Percentiles rank a stretch among this genome's conserved stretches.
Conservation (phyloP, 805 yeast species). For the Ogataea zsoltii region DNA sequence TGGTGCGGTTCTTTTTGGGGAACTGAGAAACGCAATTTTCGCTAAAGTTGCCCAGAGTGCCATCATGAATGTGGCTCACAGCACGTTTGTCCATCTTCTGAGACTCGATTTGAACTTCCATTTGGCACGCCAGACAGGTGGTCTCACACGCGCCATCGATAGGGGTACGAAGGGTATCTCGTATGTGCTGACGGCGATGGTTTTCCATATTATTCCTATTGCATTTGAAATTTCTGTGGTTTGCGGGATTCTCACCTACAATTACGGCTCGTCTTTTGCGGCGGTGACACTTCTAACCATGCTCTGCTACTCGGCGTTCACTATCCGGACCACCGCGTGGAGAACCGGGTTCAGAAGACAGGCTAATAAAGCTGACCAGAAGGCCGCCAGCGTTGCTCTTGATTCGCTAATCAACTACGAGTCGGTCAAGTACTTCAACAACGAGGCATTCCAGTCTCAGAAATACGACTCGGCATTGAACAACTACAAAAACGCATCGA, state of each 20-base stretch:
- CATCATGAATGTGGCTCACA: conserved; percentile 82
- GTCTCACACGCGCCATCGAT: conserved; percentile 92
- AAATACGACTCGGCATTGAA: conserved; percentile 77
- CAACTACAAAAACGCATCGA: conserved; percentile 71
- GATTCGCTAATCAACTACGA: conserved; percentile 94
- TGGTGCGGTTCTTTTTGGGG: conserved; percentile 94
- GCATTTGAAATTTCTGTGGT: conserved; percentile 90
- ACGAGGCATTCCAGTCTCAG: conserved; percentile 75
- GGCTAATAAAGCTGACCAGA: conserved; percentile 91
- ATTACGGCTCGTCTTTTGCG: conserved; percentile 87
- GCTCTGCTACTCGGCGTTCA: conserved; percentile 84
- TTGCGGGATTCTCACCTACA: conserved; percentile 89
- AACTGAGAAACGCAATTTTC: conserved; percentile 90
- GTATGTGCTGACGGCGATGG: conserved; percentile 91
- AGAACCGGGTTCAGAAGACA: conserved; percentile 86
- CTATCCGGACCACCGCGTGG: conserved; percentile 94
- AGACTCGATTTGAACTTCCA: conserved; percentile 89
- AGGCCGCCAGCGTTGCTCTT: conserved; percentile 92
- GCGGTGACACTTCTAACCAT: conserved; percentile 85
- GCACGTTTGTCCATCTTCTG: conserved; percentile 82
- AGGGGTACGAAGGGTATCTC: conserved; percentile 97
- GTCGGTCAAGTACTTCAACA: conserved; percentile 91
- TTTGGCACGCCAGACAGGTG: conserved; percentile 90
- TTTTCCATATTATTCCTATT: conserved; percentile 94
- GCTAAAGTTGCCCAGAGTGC: conserved; percentile 96